A percentile compares a stretch with the other conserved stretches of the same genome.
Evolutionary conservation across 495 filamentous ascomycete genomes (phyloP).

Genomic region (Penicillium verhagenii): DNA sequence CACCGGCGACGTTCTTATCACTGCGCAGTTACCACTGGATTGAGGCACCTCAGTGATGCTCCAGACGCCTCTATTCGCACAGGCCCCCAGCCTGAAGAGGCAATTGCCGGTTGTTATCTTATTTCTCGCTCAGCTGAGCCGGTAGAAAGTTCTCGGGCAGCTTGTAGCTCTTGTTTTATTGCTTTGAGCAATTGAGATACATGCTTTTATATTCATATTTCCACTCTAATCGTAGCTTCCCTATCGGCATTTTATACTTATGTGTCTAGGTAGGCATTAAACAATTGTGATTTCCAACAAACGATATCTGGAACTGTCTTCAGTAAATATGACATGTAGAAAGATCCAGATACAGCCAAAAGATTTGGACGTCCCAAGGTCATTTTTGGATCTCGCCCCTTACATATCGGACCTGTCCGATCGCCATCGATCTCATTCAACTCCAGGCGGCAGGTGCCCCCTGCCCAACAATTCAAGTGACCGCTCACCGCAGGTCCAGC

Average conservation of each 20-base stretch:
- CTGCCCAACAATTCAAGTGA: not conserved
- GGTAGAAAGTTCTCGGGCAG: conserved; percentile 15
- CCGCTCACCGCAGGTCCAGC: not conserved
- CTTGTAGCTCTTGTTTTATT: conserved; percentile 15
- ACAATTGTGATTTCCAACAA: too few species aligned
- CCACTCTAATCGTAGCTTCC: not conserved
- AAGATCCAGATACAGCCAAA: too few species aligned
- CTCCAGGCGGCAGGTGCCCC: too few species aligned
- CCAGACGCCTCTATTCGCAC: not conserved
- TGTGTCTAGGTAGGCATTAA: too few species aligned
- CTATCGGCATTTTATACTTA: not conserved
- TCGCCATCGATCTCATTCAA: too few species aligned
- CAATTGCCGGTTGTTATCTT: conserved; percentile 10
- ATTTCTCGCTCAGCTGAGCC: conserved; percentile 8
- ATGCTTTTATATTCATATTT: not conserved
- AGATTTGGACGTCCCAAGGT: too few species aligned
- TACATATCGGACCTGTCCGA: not conserved
- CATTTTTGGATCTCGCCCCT: not conserved
- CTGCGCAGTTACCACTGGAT: conserved; percentile 9
- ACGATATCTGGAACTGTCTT: too few species aligned
- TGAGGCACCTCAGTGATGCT: not conserved
- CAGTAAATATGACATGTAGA: too few species aligned
- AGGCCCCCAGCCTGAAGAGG: conserved; percentile 5
- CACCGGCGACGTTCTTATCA: conserved; percentile 1
- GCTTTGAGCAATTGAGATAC: conserved; percentile 18